These are phyloP conservation scores for Sporormia fimetaria DNA, from an alignment of 495 filamentous ascomycete species.

Conservation along the genomic window DNA sequence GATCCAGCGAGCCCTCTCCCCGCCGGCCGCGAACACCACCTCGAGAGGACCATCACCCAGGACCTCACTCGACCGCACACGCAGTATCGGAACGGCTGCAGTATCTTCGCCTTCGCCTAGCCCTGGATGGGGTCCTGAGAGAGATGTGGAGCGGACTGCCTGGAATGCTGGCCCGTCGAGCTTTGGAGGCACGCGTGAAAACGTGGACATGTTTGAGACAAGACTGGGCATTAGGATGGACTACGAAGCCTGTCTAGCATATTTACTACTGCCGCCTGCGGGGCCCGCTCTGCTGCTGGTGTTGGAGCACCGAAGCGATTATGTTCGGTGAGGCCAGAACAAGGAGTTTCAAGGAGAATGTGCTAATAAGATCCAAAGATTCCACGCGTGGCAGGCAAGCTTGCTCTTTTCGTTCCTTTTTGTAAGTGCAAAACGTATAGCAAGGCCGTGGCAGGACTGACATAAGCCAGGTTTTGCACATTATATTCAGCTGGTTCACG, in stretches of 20 bases:
- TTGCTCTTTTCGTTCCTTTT: conserved; percentile 79
- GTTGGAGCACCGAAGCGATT: conserved; percentile 88
- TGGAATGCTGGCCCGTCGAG: conserved; percentile 25
- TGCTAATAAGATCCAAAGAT: conserved; percentile 40
- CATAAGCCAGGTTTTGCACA: conserved; percentile 50
- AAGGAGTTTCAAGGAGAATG: background rate
- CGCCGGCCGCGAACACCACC: conserved; percentile 41
- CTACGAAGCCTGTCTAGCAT: conserved; percentile 84
- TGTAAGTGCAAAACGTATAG: conserved; percentile 36
- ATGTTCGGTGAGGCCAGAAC: conserved; percentile 55
- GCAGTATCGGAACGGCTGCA: conserved; percentile 26
- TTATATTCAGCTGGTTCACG: conserved; percentile 72
- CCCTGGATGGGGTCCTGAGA: no score
- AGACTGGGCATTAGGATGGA: conserved; percentile 56
- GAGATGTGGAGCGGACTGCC: conserved; percentile 28
- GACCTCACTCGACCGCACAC: conserved; percentile 29
- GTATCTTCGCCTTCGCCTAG: conserved; percentile 20
- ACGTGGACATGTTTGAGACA: conserved; percentile 56
- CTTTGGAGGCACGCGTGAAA: conserved; percentile 23
- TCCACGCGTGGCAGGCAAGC: conserved; percentile 91
- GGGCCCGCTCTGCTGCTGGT: conserved; percentile 77
- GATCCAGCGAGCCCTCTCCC: conserved; percentile 59
- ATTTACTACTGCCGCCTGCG: conserved; percentile 74
- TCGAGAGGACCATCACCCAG: conserved; percentile 40
- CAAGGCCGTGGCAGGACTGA: conserved; percentile 13